Evolutionary conservation across 1,284 basidiomycete species (phyloP).

Genomic region (Leccinum subrobustum): DNA sequence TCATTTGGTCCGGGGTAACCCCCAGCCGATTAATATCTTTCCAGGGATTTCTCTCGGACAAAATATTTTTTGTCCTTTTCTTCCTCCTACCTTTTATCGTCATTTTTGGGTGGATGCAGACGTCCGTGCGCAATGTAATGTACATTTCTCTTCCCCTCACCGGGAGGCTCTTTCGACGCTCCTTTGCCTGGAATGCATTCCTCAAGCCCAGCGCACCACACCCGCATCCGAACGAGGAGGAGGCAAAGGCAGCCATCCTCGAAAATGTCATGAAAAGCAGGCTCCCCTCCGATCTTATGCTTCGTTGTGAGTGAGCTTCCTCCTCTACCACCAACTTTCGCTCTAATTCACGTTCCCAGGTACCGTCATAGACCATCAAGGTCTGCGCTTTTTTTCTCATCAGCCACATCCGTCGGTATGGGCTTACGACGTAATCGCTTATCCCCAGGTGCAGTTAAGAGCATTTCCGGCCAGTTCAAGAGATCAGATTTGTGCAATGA

Average conservation of each 20-base stretch:
- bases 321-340: conserved; percentile 1
- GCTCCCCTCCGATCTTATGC: conserved; percentile 77
- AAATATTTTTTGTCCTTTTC: conserved; percentile 31
- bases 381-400: conserved; percentile 37
- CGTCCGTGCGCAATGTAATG: conserved; percentile 31
- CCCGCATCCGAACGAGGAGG: conserved; percentile 55
- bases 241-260: conserved; percentile 68
- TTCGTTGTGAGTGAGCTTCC: conserved; percentile 62
- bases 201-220: conserved; percentile 11
- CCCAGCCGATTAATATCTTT: conserved; percentile 13
- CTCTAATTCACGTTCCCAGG: conserved; percentile 45
- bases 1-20: conserved; percentile 18
- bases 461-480: conserved; percentile 88
- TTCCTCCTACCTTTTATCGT: not conserved
- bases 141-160: conserved; percentile 4
- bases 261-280: conserved; percentile 81
- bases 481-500: conserved; percentile 87
- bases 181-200: conserved; percentile 31
- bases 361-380: conserved; percentile 83
- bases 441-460: conserved; percentile 76
- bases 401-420: conserved; percentile 6
- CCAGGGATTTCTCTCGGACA: conserved; percentile 2
- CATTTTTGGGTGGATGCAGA: conserved; percentile 19
- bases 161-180: conserved; percentile 7
- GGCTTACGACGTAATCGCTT: conserved; percentile 31